Evolutionary conservation across 805 yeast genomes (phyloP), one percentile per base, ranked within the genome.

Genomic region (Schwanniomyces sp.): DNA sequence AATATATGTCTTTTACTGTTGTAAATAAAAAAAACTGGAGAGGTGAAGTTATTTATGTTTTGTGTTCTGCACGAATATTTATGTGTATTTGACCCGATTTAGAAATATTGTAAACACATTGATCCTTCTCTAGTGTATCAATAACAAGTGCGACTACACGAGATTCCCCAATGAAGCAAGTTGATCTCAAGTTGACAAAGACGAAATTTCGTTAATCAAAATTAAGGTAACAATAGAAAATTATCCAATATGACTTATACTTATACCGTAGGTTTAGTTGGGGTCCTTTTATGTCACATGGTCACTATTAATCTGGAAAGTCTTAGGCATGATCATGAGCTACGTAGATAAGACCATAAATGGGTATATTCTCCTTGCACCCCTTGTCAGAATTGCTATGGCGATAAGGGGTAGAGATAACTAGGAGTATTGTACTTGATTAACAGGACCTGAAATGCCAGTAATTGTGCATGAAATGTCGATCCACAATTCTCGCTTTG

Each of bases 11-110:
- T 32, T 32, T n/a, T 32, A 32, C 36, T 32, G 36, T 32, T 32
- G 36, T 32, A 32, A 32, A 32, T 32, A 32, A 32, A 32, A 29
- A 32, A 16, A 32, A 32, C 36, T 32, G 36, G 36, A 32, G 36
- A 32, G 36, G 36, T 32, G 36, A 32, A 32, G 36, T 32, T 32
- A 32, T 32, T 32, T 32, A 32, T 32, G 36, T 32, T 32, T 32
- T 32, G 36, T 14, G 36, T 10, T 16, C 2, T 32, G 21, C 36
- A 32, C 36, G 36, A 14, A 17, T 32, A 18, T 32, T 32, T 32
- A 32, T 32, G 11, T 16, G 21, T 32, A 32, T 14, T 14, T 32
- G 36, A 12, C 36, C 21, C 18, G 11, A 32, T 32, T 32, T 7
- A 32, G 36, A 14, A 14, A 14, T 14, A 32, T 7, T 32, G 36